Evolutionary conservation across 352 stramenopile species (phyloP), one percentile per base, ranked within the genome.

Genomic region (Sclerospora graminicola): DNA sequence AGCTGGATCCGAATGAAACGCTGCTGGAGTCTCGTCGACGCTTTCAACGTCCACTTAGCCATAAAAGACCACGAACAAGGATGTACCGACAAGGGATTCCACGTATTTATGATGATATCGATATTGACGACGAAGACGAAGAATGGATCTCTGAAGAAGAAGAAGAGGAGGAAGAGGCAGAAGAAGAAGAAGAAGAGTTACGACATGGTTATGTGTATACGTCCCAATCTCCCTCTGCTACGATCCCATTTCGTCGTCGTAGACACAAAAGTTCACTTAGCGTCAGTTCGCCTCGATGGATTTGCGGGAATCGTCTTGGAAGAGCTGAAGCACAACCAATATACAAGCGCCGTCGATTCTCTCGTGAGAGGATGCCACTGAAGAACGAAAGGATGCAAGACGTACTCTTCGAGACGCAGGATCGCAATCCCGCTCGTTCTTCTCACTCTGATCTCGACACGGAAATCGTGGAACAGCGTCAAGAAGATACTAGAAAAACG

Each of bases 121-220:
- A 60, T 30, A n/a, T n/a, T n/a, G 54, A 61, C 30, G 55, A 63
- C 9, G 55, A 55, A 20, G 58, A 69, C 20, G 37, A 58, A 28
- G 51, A 64, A 24, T 73, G 58, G 63, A 55, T 69, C 38, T 59
- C 32, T 19, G 62, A 66, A 1, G 51, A 67, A 1, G 58, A 66
- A 30, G 54, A 73, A 9, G 43, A 69, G 13, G 55, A 63, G 6
- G 55, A 55, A 20, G 58, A 69, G 19, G 37, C 56, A 28, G 51
- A 64, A 24, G 62, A 66, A 1, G 51, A 67, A 1, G 58, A 66
- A 30, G 54, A 73, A 9, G 43, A 69, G 13, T 40, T 58, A 27
- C 39, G 28, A 15, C 26, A 38, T 28, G 48, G 29, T 0, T 66
- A 69, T 20, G 51, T 51, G 3, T 58, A 61, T 24, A 40, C 40